Percentiles rank a stretch among this genome's conserved stretches.
These are phyloP conservation scores for Ogataea ganodermae DNA, from an alignment of 805 yeast species.

Conservation along the genomic window DNA sequence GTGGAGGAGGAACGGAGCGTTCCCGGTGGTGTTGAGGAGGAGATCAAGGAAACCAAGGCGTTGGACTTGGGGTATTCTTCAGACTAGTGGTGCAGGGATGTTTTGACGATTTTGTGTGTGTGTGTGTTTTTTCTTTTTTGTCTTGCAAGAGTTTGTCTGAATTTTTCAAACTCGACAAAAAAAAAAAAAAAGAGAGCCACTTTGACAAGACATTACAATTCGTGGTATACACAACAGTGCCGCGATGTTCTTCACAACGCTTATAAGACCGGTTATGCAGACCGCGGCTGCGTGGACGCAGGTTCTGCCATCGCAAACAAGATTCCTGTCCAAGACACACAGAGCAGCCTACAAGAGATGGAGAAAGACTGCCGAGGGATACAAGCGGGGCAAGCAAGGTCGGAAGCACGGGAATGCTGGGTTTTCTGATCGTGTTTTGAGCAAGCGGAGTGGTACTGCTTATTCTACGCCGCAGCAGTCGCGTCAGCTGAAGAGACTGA, in stretches of 20 bases:
- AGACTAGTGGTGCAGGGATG: background rate
- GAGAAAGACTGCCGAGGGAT: slow-evolving; percentile 71
- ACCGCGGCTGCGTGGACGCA: slow-evolving; percentile 6
- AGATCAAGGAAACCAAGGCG: slow-evolving; percentile 1
- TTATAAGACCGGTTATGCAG: slow-evolving; percentile 22
- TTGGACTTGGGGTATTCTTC: slow-evolving; percentile 5
- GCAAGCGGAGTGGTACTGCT: slow-evolving; percentile 60
- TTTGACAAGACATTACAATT: background rate
- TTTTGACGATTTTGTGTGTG: background rate
- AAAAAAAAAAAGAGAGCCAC: background rate
- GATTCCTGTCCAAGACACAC: slow-evolving; percentile 67
- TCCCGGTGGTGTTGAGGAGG: too few relatives aligned
- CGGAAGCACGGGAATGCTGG: slow-evolving; percentile 93
- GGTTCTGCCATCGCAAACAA: slow-evolving; percentile 17
- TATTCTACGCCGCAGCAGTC: slow-evolving; percentile 56
- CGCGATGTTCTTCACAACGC: slow-evolving; percentile 11
- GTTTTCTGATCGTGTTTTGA: slow-evolving; percentile 65
- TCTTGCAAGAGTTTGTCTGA: too few relatives aligned
- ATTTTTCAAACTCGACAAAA: background rate
- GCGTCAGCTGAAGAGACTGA: slow-evolving; percentile 56
- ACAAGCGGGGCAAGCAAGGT: slow-evolving; percentile 74
- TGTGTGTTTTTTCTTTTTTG: background rate
- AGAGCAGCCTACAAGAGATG: slow-evolving; percentile 88
- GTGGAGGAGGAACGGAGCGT: background rate
- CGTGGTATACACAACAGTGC: slow-evolving; percentile 1